Evolutionary conservation across 176 grass and related monocot species (phyloP), one percentile per base, ranked within the genome.

Genomic region (Oropetium thomaeum): DNA sequence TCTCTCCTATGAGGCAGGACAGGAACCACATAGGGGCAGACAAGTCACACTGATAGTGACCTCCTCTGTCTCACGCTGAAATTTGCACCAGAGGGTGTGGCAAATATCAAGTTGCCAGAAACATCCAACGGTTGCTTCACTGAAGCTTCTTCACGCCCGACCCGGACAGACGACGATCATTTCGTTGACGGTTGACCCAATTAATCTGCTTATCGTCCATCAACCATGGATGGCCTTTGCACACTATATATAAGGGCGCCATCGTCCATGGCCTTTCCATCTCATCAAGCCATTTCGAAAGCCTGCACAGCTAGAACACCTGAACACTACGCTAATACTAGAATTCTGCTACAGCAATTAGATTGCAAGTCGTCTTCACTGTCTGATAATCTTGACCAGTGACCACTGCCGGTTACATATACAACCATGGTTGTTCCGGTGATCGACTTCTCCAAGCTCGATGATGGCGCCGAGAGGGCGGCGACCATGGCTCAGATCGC

Each of bases 111-210:
- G 4, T 82, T 78, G 58, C 28, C 71, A 59, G 14, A 72, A 73
- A 27, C 58, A 72, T 73, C 73, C 73, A 77, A 66, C 38, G 48
- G 38, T 25, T 55, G 8, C 48, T 77, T 38, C 85, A 47, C 19
- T n/a, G 79, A 87, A 87, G 73, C 85, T 82, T 87, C 85, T 78
- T 82, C 79, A 34, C 5, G 19, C n/a, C n/a, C n/a, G n/a, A n/a
- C 33, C 48, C 7, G 35, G 15, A 67, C 2, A 11, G 51, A 79
- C 48, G 47, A 22, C 74, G 35, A 2, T 62, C 45, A 29, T n/a
- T 74, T 57, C 29, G n/a, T n/a, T 11, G 32, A 42, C 51, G 13
- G 42, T 70, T 86, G 77, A 86, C 71, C 71, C 43, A 51, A 44
- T 54, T 57, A 19, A 48, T 49, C 38, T 15, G 44, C 19, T 48